Base-by-base conservation (phyloP, 176 grass and related monocot genomes). In the Oryza rufipogon region DNA sequence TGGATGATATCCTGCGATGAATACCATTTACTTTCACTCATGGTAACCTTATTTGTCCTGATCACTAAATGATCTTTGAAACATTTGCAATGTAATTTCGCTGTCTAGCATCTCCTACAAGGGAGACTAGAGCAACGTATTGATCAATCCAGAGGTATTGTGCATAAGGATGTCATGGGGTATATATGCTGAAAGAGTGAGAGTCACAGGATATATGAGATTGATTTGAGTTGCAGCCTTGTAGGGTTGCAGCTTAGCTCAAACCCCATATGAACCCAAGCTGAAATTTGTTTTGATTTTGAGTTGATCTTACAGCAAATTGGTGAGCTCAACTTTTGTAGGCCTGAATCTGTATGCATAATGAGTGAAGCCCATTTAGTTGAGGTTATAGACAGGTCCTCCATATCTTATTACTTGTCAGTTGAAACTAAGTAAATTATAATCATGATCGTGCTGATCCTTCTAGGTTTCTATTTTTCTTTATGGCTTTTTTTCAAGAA, bases 201-300 rank as follows among this genome's bases (percentile, higher is more conserved):
- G 15, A 5, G 15, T 63, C 70, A 23, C 70, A 66, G 32, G 6
- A 64, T 74, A 9, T 41, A 25, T 71, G 48, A 17, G 17, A 36
- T 33, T 73, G 1, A 45, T 32, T 28, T 30, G 9, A 26, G 41
- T 44, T 28, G 3, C 51, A 54, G 51, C 16, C 51, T 56, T 52
- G 49, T 4, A 17, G 49, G 11, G 41, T 44, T 28, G 3, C 51
- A 54, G 51, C 16, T 71, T 42, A 12, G 7, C 14, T 73, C 3
- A 10, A 15, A 48, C 23, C 17, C 36, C 70, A 52, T 80, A 38
- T 42, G 16, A 81, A 73, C 9, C 12, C 23, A 36, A 77, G 52
- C 2, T 71, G 33, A 71, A 66, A 11, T 64, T 84, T 65, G 32
- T 76, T 70, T 71, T 19, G 2, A 77, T 28, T 60, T 68, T 72